phyloP scores from a whole-genome alignment of 768 basidiomycete genomes.

The Suillus subluteus region DNA sequence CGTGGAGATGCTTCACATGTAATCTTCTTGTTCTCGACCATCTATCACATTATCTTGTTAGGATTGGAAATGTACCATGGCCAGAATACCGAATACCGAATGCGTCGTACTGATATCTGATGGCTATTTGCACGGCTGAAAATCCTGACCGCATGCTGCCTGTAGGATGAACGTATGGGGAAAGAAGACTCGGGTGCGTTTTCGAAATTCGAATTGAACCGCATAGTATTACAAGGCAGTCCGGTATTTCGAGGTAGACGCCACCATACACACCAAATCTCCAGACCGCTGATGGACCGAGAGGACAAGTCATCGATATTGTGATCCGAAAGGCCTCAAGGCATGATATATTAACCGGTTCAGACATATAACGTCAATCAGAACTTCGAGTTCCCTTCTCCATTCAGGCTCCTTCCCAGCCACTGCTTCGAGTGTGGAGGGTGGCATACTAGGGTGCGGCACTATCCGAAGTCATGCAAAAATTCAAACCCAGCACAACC shows the following conservation, averaged over 20 bases:
- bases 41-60: neutral
- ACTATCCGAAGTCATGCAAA: too few relatives aligned
- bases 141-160: neutral
- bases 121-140: neutral
- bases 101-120: neutral
- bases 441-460: too few relatives aligned
- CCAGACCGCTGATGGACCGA: neutral
- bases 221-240: neutral
- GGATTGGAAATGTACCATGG: neutral
- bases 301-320: neutral
- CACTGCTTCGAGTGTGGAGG: too few relatives aligned
- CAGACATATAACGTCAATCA: neutral
- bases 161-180: too few relatives aligned
- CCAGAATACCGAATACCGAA: neutral
- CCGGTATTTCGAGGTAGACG: neutral
- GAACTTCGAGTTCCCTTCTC: neutral
- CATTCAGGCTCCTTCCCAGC: too few relatives aligned
- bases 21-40: neutral
- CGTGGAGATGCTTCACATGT: neutral
- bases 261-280: neutral
- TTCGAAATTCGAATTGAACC: neutral
- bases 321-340: neutral
- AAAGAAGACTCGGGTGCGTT: neutral
- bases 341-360: neutral
- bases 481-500: too few relatives aligned